These are phyloP conservation scores for Ogataea paraovalis DNA, from an alignment of 805 yeast genomes.

Conservation along the genomic window DNA sequence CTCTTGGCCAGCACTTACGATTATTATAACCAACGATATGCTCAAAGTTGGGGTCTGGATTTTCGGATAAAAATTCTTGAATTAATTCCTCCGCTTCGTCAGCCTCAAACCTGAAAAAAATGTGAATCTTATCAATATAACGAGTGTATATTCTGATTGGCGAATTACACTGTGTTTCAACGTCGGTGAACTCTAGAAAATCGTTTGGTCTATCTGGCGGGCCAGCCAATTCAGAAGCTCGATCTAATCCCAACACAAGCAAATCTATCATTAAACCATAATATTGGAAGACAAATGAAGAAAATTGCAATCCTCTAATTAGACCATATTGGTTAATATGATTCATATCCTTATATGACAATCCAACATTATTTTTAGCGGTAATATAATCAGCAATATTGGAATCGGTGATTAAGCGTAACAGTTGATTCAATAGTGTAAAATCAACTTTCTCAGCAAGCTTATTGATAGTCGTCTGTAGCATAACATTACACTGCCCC, in stretches of 20 bases:
- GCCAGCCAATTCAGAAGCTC: constrained; percentile 88
- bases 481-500: constrained; percentile 78
- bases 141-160: constrained; percentile 83
- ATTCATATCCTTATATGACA: constrained; percentile 91
- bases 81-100: constrained; percentile 73
- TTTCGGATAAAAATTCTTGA: constrained; percentile 72
- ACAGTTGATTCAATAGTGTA: constrained; percentile 75
- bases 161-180: constrained; percentile 55
- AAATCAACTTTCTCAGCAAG: constrained; percentile 84
- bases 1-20: constrained; percentile 92
- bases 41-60: constrained; percentile 91
- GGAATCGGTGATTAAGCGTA: constrained; percentile 80
- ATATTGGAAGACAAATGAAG: constrained; percentile 85
- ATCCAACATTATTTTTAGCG: constrained; percentile 77
- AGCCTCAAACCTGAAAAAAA: constrained; percentile 69
- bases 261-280: constrained; percentile 85
- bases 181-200: constrained; percentile 67
- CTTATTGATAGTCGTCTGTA: constrained; percentile 70
- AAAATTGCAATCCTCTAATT: constrained; percentile 82
- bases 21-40: constrained; percentile 82
- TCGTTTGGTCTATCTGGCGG: constrained; percentile 65
- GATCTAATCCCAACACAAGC: constrained; percentile 74
- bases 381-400: constrained; percentile 93
- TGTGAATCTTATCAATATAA: constrained; percentile 75
- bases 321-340: constrained; percentile 88